Evolutionary conservation across 1,284 basidiomycete genomes (phyloP).

Genomic region (Neolentinus lepideus): DNA sequence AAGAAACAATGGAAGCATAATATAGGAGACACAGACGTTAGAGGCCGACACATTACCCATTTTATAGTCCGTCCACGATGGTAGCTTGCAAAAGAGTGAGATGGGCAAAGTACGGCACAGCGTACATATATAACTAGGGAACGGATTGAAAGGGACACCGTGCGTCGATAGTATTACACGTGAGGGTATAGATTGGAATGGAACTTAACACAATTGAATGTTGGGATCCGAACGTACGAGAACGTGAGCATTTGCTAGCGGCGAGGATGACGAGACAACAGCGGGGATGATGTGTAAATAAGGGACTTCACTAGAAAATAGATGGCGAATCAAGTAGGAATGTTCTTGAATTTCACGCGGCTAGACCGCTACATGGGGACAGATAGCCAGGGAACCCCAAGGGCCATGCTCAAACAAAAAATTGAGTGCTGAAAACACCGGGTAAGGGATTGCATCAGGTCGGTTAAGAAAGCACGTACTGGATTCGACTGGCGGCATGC

Average conservation of each 20-base stretch:
- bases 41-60: neutral
- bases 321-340: neutral
- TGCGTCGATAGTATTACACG: constrained; percentile 1
- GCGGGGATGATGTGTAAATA: neutral
- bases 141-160: neutral
- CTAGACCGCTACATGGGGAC: neutral
- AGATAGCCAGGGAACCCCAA: constrained; percentile 1
- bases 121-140: constrained; percentile 3
- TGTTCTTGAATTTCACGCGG: neutral
- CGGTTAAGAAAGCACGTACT: constrained; percentile 41
- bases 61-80: constrained; percentile 2
- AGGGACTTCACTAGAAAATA: neutral
- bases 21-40: neutral
- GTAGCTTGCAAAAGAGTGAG: constrained; percentile 2
- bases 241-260: neutral
- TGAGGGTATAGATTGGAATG: constrained; percentile 3
- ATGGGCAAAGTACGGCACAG: constrained; percentile 2
- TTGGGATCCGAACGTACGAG: constrained; percentile 1
- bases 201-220: neutral
- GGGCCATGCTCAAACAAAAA: constrained; percentile 37
- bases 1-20: neutral
- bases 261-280: neutral
- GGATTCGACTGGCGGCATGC: constrained; percentile 80
- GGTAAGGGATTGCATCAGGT: constrained; percentile 5
- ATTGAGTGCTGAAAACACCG: constrained; percentile 38